These are phyloP conservation scores for Ascoidea asiatica DNA, from an alignment of 805 yeast species.

Conservation along the genomic window DNA sequence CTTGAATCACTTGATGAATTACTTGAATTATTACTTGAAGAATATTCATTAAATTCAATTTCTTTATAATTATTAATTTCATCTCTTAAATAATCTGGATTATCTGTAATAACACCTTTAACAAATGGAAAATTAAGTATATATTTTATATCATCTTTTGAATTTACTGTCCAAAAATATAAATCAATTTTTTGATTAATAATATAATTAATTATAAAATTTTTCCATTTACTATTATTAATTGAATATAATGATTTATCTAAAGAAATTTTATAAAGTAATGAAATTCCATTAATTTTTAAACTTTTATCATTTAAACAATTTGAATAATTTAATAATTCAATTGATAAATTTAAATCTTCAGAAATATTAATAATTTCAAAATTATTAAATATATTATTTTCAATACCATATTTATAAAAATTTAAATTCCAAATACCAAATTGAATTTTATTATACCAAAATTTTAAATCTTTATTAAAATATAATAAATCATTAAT, in stretches of 20 bases:
- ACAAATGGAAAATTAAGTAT: slow-evolving; percentile 11
- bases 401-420: slow-evolving; percentile 14
- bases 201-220: slow-evolving; percentile 1
- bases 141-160: slow-evolving; percentile 12
- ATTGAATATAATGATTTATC: slow-evolving; percentile 8
- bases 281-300: slow-evolving; percentile 9
- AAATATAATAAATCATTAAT: slow-evolving; percentile 12
- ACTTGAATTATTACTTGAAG: too few relatives aligned
- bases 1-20: neutral
- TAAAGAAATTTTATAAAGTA: slow-evolving; percentile 13
- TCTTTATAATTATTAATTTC: slow-evolving; percentile 1
- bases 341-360: slow-evolving; percentile 13
- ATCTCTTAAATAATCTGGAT: slow-evolving; percentile 8
- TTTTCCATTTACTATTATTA: slow-evolving; percentile 1
- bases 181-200: slow-evolving; percentile 11
- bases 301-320: slow-evolving; percentile 9
- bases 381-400: slow-evolving; percentile 13
- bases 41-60: too few relatives aligned
- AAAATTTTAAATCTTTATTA: slow-evolving; percentile 12
- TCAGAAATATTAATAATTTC: slow-evolving; percentile 19
- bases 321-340: slow-evolving; percentile 12
- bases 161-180: slow-evolving; percentile 25
- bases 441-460: slow-evolving; percentile 21
- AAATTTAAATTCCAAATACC: slow-evolving; percentile 23
- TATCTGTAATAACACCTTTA: slow-evolving; percentile 14